Evolutionary conservation across 2,329 filamentous ascomycete genomes (phyloP).

Genomic region (Clonostachys solani): DNA sequence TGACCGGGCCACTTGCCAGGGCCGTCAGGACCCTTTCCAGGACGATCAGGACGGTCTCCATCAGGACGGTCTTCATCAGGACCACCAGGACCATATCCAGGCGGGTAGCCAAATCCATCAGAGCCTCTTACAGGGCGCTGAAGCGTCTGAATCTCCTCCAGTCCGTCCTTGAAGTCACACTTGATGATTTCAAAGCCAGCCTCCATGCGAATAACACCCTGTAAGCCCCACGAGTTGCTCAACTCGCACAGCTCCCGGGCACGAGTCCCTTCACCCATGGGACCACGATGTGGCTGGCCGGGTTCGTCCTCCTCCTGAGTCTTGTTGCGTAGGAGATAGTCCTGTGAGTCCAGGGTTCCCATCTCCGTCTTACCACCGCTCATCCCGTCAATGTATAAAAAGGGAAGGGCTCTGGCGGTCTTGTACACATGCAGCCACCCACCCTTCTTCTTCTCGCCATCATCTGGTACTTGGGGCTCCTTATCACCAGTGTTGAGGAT

Average conservation of each 20-base stretch:
- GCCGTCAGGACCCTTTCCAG: too few relatives aligned
- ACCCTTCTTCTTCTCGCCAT: conserved; percentile 8
- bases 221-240: conserved; percentile 56
- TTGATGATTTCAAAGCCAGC: conserved; percentile 69
- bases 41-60: too few relatives aligned
- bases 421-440: conserved; percentile 67
- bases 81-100: too few relatives aligned
- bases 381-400: conserved; percentile 69
- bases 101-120: too few relatives aligned
- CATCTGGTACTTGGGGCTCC: neutral
- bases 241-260: conserved; percentile 35
- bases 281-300: neutral
- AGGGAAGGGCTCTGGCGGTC: conserved; percentile 48
- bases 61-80: too few relatives aligned
- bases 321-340: conserved; percentile 46
- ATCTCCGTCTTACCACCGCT: conserved; percentile 60
- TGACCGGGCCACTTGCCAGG: too few relatives aligned
- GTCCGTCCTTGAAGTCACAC: conserved; percentile 51
- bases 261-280: conserved; percentile 42
- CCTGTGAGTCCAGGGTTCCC: conserved; percentile 66
- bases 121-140: conserved; percentile 11
- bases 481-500: too few relatives aligned
- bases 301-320: neutral
- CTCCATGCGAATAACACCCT: conserved; percentile 65
- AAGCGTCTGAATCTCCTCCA: conserved; percentile 26